Conservation (phyloP, 2,329 filamentous ascomycete genomes). For the Colletotrichum lentis region DNA sequence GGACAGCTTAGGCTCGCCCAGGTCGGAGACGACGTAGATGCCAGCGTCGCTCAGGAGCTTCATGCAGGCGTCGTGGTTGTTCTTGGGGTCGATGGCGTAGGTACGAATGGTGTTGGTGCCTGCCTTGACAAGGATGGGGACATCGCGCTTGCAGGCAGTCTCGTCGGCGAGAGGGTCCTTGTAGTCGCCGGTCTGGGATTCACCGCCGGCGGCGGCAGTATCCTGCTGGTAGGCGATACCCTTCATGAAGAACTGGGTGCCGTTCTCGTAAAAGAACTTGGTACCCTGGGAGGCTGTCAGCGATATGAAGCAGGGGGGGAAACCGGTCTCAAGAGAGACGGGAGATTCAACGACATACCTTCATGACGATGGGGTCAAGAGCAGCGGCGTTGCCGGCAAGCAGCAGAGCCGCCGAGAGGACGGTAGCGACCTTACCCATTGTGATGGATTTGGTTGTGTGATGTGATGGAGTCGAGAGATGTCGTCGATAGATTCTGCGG, state of each 20-base stretch:
- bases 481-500: background rate
- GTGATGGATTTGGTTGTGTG: background rate
- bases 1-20: constrained; percentile 81
- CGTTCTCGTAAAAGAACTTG: constrained; percentile 89
- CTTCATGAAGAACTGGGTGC: constrained; percentile 77
- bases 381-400: constrained; percentile 54
- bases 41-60: constrained; percentile 79
- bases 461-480: background rate
- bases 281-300: constrained; percentile 61
- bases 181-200: constrained; percentile 65
- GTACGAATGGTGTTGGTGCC: constrained; percentile 93
- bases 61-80: constrained; percentile 88
- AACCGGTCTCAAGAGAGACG: constrained; percentile 10
- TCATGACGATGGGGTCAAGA: constrained; percentile 71
- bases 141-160: constrained; percentile 79
- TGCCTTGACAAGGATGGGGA: constrained; percentile 80
- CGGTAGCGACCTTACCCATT: constrained; percentile 36
- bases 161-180: constrained; percentile 82
- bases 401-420: constrained; percentile 51
- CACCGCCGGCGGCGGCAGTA: constrained; percentile 62
- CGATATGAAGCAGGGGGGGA: background rate
- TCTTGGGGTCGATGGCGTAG: constrained; percentile 85
- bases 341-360: constrained; percentile 58
- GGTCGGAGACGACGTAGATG: constrained; percentile 94
- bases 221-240: constrained; percentile 97